Conservation (phyloP, 495 filamentous ascomycete genomes). For the Penicillium chermesinum region DNA sequence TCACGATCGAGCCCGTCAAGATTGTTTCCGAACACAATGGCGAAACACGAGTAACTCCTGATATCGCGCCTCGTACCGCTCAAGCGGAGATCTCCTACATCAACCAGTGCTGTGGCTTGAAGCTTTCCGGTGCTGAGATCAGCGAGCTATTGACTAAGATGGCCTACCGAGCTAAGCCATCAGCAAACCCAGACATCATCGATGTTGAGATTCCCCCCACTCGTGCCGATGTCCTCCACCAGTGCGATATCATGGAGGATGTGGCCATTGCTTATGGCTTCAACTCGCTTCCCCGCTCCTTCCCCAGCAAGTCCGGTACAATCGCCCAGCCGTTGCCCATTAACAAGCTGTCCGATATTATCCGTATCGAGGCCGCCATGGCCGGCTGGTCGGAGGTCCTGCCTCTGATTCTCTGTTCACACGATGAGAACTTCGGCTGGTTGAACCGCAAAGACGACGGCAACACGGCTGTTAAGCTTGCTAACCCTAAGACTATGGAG, state of each 20-base stretch:
- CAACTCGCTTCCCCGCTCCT: conserved; percentile 81
- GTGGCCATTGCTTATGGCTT: conserved; percentile 93
- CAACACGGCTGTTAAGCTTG: conserved; percentile 75
- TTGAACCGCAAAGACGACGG: conserved; percentile 90
- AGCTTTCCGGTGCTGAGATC: conserved; percentile 64
- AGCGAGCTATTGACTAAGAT: conserved; percentile 77
- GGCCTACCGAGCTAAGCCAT: conserved; percentile 73
- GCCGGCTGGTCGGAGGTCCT: conserved; percentile 95
- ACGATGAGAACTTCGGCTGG: conserved; percentile 98
- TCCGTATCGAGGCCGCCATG: conserved; percentile 86
- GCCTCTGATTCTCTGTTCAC: conserved; percentile 93
- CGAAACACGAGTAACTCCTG: conserved; percentile 71
- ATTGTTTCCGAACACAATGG: conserved; percentile 88
- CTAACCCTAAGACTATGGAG: conserved; percentile 93
- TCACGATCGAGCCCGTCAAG: conserved; percentile 90
- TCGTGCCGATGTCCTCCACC: conserved; percentile 89
- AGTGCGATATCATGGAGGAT: conserved; percentile 99
- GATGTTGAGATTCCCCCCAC: conserved; percentile 81
- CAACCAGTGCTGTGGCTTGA: conserved; percentile 82
- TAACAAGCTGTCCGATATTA: conserved; percentile 92
- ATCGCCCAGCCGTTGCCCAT: conserved; percentile 82
- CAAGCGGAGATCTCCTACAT: conserved; percentile 87
- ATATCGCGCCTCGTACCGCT: conserved; percentile 67
- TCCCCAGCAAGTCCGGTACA: conserved; percentile 76
- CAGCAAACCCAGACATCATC: conserved; percentile 58